Evolutionary conservation across 257 asterid genomes (phyloP), one percentile per base, ranked within the genome.

Genomic region (Paraleonurus japonicus): DNA sequence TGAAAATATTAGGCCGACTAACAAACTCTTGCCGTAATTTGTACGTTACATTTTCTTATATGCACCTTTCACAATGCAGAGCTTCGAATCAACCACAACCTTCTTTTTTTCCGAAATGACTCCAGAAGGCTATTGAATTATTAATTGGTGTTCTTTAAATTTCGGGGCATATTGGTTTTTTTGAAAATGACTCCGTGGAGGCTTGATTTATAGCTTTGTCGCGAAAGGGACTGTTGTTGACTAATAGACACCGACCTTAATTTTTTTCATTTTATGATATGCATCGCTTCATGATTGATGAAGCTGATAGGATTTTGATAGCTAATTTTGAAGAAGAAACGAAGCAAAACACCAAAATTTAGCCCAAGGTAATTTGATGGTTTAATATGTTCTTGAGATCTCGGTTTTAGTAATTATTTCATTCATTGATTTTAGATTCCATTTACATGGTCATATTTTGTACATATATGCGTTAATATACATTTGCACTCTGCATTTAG

Each of bases 181-280:
- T 71, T 13, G 50, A 79, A 70, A 70, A 92, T 92, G 99, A 81
- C 81, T 80, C 99, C 86, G 7, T n/a, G 92, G 80, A 72, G 98
- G 99, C 59, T 89, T 95, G 85, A 95, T 95, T 74, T 95, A 95
- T 77, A 91, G 99, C 85, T 95, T 95, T 75, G 99, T 95, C 24
- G 99, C 99, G 7, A 95, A 90, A 81, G 98, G 98, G 79, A 87
- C 89, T 35, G 91, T 92, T 17, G 99, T 95, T n/a, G n/a, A 30
- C 35, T 30, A 30, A 30, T 6, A 30, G 33, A 54, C n/a, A 33
- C 17, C 61, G 67, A 19, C 53, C 20, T 51, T 71, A 23, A 70
- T 59, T 59, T 61, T 68, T 16, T 69, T 58, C 39, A 79, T 51
- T 33, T 37, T 67, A 54, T 71, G 62, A 72, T 81, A 70, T 82